Percentiles rank a stretch among this genome's conserved stretches.
Conservation (phyloP, 768 basidiomycete genomes). For the Glaciozyma antarctica region DNA sequence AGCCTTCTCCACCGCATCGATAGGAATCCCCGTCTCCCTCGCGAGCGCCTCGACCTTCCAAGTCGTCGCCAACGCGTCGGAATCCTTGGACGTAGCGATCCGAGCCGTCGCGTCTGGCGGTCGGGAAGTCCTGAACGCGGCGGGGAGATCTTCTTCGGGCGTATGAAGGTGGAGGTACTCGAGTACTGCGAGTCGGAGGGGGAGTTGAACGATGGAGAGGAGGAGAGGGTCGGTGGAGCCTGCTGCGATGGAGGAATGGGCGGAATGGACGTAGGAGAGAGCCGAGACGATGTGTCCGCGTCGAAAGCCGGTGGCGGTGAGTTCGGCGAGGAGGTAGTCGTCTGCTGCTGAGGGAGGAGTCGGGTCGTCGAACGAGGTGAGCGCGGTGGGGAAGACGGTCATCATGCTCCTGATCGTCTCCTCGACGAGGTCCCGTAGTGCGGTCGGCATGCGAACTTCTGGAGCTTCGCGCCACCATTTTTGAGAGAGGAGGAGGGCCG, state of each 20-base stretch:
- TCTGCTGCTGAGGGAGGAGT: slow-evolving; percentile 42
- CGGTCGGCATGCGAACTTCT: slow-evolving; percentile 74
- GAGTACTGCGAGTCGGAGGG: slow-evolving; percentile 66
- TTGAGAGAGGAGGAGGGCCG: slow-evolving; percentile 14
- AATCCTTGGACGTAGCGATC: slow-evolving; percentile 22
- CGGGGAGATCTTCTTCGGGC: slow-evolving; percentile 79
- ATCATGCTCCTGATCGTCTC: slow-evolving; percentile 57
- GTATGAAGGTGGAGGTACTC: slow-evolving; percentile 74
- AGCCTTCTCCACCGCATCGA: slow-evolving; percentile 16
- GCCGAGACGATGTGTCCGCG: slow-evolving; percentile 41
- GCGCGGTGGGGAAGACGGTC: slow-evolving; percentile 1
- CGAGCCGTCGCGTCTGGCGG: slow-evolving; percentile 30
- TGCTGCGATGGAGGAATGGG: slow-evolving; percentile 38
- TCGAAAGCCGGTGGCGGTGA: slow-evolving; percentile 59
- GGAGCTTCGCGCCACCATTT: slow-evolving; percentile 40
- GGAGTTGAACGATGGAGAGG: slow-evolving; percentile 46
- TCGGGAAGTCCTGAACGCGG: slow-evolving; percentile 32
- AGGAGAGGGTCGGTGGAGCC: slow-evolving; percentile 51
- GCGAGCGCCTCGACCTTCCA: slow-evolving; percentile 32
- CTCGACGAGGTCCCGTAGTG: slow-evolving; percentile 70
- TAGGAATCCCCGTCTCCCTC: slow-evolving; percentile 25
- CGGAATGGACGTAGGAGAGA: slow-evolving; percentile 51
- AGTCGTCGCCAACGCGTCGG: slow-evolving; percentile 27
- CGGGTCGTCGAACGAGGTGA: slow-evolving; percentile 40
- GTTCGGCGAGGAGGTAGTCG: slow-evolving; percentile 47